These are phyloP conservation scores for Exserohilum rostratum DNA, from an alignment of 2,329 filamentous ascomycete genomes.

Conservation along the genomic window DNA sequence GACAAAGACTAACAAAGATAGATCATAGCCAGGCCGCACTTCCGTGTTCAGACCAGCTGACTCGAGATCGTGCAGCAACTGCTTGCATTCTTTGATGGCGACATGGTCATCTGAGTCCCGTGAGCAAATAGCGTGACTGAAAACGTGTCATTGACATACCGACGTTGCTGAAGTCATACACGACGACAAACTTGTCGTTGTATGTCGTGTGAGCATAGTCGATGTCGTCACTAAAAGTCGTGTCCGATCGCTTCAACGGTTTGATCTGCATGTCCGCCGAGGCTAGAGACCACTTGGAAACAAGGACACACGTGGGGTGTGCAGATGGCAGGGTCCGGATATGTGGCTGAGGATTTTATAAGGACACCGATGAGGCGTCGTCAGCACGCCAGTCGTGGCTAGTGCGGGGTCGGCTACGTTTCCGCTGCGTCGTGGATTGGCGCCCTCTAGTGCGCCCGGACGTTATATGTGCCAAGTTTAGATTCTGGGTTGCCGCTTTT, in stretches of 20 bases:
- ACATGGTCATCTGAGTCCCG: constrained; percentile 20
- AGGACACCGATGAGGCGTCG: constrained; percentile 11
- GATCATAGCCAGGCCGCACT: constrained; percentile 38
- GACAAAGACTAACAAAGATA: constrained; percentile 39
- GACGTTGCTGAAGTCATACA: constrained; percentile 36
- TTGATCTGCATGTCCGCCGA: constrained; percentile 23
- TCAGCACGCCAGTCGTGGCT: constrained; percentile 12
- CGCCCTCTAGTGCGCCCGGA: constrained; percentile 19
- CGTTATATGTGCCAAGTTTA: constrained; percentile 11
- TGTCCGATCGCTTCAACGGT: constrained; percentile 30
- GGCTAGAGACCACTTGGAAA: neutral
- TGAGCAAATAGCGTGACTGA: neutral
- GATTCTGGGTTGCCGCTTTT: constrained; percentile 23
- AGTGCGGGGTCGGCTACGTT: constrained; percentile 12
- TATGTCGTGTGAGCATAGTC: constrained; percentile 33
- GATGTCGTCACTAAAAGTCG: constrained; percentile 31
- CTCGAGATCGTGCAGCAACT: constrained; percentile 32
- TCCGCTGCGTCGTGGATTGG: constrained; percentile 26
- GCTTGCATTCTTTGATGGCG: constrained; percentile 29
- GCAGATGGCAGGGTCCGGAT: constrained; percentile 1
- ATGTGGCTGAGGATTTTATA: constrained; percentile 20
- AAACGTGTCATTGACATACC: constrained; percentile 23
- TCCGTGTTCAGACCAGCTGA: constrained; percentile 40
- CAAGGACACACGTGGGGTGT: neutral
- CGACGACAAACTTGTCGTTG: constrained; percentile 43